Base-by-base conservation (phyloP, 2,329 filamentous ascomycete genomes). In the Proliferodiscus dingleyae region DNA sequence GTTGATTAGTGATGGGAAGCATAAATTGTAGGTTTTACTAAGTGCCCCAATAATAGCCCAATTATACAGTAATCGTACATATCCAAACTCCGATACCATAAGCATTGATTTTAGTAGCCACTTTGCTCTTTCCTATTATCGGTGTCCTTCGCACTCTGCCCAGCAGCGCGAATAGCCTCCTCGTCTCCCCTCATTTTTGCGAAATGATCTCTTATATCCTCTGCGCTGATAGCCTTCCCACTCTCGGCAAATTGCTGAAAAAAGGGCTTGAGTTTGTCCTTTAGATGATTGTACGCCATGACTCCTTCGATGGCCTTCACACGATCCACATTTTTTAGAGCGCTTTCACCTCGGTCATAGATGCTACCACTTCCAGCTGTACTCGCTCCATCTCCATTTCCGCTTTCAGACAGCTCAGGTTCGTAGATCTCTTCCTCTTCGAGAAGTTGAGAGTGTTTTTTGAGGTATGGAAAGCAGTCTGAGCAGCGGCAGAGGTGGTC, bases 131-230 rank as follows among this genome's bases (percentile, higher is more conserved):
- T 66, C 41, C 71, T 64, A 41, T 61, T 61, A 60, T 67, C 61
- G 19, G 53, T 48, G 37, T 54, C 59, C 42, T 61, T 61, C 15
- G 58, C 61, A 29, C 58, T 57, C 34, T 60, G 58, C 4, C 52
- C 54, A 10, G 58, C 60, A 13, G 60, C 56, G 40, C 54, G 56
- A 5, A 63, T 61, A 37, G 54, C 59, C 36, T 85, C 71, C 36
- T 89, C 87, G 66, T 97, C 93, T 47, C 93, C 93, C 52, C 93
- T 78, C 56, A 98, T 68, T 70, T 93, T 91, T 41, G 91, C 91
- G 75, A 98, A 98, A 65, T 96, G 95, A 2, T 80, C 80, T 67
- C 96, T 98, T 67, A 98, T 93, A 67, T 97, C 90, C 62, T 98
- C 93, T 1, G 91, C 91, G 1, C 89, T 84, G 18, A 98, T 90